These are phyloP conservation scores for Sequoia sempervirens DNA, from an alignment of 75 land plant species.

Conservation along the genomic window DNA sequence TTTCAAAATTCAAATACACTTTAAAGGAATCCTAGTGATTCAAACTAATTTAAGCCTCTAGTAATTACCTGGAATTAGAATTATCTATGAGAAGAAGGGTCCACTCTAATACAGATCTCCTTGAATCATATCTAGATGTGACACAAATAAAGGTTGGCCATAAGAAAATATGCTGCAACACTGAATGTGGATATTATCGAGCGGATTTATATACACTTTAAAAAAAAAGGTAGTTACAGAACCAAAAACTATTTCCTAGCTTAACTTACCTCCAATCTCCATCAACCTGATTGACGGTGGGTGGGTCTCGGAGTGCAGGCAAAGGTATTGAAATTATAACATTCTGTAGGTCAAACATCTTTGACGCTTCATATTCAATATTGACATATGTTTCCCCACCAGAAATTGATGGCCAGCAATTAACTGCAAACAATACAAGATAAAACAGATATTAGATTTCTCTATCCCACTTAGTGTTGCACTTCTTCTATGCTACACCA, in stretches of 20 bases:
- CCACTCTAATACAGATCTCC: constrained; percentile 87
- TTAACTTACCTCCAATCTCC: constrained; percentile 47
- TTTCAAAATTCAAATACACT: not conserved
- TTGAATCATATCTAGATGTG: constrained; percentile 75
- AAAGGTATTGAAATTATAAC: constrained; percentile 41
- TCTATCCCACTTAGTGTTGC: not conserved
- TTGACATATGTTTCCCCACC: constrained; percentile 47
- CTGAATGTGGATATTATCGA: not conserved
- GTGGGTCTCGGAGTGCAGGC: constrained; percentile 44
- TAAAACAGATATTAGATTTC: not conserved
- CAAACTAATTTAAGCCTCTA: not conserved
- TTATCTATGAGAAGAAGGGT: constrained; percentile 81
- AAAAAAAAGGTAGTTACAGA: not conserved
- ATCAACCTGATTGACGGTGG: constrained; percentile 49
- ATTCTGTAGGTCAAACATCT: constrained; percentile 42
- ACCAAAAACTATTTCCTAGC: not conserved
- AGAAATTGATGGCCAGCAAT: constrained; percentile 59
- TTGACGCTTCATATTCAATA: constrained; percentile 56
- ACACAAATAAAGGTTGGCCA: not conserved
- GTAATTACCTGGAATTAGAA: constrained; percentile 73
- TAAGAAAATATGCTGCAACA: constrained; percentile 1
- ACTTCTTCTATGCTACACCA: not conserved
- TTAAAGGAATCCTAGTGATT: not conserved
- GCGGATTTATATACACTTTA: not conserved
- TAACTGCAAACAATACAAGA: constrained; percentile 26